Conservation (phyloP, 73 alveolate species). For the Paramecium biaurelia region DNA sequence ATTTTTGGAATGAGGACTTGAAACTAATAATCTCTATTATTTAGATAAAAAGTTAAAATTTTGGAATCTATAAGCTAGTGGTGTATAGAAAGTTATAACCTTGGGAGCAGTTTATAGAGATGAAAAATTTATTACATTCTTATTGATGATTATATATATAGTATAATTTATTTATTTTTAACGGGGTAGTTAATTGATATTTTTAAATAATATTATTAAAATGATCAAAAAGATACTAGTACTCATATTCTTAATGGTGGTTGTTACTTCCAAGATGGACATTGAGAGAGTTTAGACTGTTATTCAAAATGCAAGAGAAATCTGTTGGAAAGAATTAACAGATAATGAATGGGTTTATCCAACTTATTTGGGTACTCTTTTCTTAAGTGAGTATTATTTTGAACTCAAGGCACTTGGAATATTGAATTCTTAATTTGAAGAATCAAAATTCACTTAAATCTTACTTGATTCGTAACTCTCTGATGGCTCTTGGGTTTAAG, state of each 20-base stretch:
- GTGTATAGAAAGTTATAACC: background rate
- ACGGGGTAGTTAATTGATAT: background rate
- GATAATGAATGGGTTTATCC: constrained; percentile 49
- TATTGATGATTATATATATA: background rate
- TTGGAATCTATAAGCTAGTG: background rate
- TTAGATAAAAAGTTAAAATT: constrained; percentile 1
- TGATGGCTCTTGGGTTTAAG: constrained; percentile 63
- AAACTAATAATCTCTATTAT: background rate
- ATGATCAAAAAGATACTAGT: background rate
- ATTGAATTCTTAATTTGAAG: constrained; percentile 1
- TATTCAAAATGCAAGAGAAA: background rate
- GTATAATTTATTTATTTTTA: background rate
- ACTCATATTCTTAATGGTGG: background rate
- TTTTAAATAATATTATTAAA: background rate
- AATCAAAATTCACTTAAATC: constrained; percentile 18
- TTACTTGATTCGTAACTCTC: constrained; percentile 19
- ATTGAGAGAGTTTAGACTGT: background rate
- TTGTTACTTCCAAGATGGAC: background rate
- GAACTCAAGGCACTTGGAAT: constrained; percentile 37
- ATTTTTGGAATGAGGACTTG: background rate
- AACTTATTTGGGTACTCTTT: constrained; percentile 35
- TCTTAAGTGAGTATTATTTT: constrained; percentile 36
- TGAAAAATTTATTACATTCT: background rate
- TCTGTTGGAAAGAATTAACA: constrained; percentile 29
- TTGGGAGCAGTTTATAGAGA: background rate